phyloP scores from a whole-genome alignment of 768 basidiomycete species.

The Mycena alexandri region DNA sequence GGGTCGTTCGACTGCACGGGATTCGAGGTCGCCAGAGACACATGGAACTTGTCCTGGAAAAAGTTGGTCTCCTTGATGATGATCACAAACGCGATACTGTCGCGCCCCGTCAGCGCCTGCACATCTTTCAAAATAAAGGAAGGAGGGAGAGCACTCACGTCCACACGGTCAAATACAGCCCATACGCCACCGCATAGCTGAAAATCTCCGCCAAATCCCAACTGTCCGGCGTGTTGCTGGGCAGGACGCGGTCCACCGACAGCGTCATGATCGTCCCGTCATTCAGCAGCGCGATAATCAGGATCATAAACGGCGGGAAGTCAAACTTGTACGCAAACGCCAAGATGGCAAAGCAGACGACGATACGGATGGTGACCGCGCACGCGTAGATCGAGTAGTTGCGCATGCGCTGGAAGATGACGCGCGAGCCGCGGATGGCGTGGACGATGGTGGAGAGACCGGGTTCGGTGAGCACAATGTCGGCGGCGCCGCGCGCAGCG shows the following conservation, averaged over 20 bases:
- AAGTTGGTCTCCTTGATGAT: constrained; percentile 89
- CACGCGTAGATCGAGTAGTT: constrained; percentile 99
- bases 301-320: constrained; percentile 99
- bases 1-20: constrained; percentile 69
- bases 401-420: constrained; percentile 99
- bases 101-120: neutral
- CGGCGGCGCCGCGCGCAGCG: constrained; percentile 97
- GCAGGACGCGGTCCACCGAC: constrained; percentile 94
- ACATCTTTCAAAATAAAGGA: constrained; percentile 28
- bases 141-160: constrained; percentile 68
- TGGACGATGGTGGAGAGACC: constrained; percentile 99
- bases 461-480: constrained; percentile 97
- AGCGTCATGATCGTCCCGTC: constrained; percentile 99
- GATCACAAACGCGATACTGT: constrained; percentile 80
- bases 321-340: constrained; percentile 97
- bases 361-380: constrained; percentile 98
- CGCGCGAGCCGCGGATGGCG: constrained; percentile 96
- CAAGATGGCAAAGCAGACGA: constrained; percentile 95
- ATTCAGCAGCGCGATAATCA: constrained; percentile 96
- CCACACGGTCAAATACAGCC: constrained; percentile 91
- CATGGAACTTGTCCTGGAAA: constrained; percentile 91
- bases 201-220: constrained; percentile 99
- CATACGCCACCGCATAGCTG: constrained; percentile 95
- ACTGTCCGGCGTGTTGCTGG: constrained; percentile 91
- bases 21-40: constrained; percentile 57